Evolutionary conservation across 768 basidiomycete species (phyloP).

Genomic region (Mycena capillaripes): DNA sequence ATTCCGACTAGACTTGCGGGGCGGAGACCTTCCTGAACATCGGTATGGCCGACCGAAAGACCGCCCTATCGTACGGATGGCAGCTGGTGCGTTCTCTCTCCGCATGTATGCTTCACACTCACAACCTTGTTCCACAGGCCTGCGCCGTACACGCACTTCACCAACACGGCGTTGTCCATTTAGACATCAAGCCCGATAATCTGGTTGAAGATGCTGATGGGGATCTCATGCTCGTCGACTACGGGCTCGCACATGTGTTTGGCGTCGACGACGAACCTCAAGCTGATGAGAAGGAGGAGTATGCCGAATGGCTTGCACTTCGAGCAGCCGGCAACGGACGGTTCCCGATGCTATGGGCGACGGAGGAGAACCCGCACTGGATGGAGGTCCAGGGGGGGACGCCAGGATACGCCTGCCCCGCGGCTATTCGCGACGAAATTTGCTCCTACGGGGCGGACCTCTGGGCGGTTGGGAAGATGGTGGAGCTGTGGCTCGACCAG

Average conservation of each 20-base stretch:
- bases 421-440: background rate
- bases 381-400: background rate
- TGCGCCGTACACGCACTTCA: background rate
- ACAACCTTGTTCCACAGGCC: background rate
- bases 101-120: background rate
- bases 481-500: background rate
- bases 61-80: background rate
- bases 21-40: no score
- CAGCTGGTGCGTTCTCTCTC: constrained; percentile 10
- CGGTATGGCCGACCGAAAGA: background rate
- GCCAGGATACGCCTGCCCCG: background rate
- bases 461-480: background rate
- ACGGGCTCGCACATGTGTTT: background rate
- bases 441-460: constrained; percentile 7
- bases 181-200: constrained; percentile 18
- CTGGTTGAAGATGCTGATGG: background rate
- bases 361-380: background rate
- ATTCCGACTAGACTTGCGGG: constrained; percentile 2
- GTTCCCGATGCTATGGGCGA: background rate
- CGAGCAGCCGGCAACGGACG: background rate
- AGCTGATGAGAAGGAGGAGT: background rate
- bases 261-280: no score
- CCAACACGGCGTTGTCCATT: constrained; percentile 8
- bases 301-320: background rate
- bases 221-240: background rate